phyloP scores from a whole-genome alignment of 75 land plant genomes.

The Chamaecyparis obtusa region DNA sequence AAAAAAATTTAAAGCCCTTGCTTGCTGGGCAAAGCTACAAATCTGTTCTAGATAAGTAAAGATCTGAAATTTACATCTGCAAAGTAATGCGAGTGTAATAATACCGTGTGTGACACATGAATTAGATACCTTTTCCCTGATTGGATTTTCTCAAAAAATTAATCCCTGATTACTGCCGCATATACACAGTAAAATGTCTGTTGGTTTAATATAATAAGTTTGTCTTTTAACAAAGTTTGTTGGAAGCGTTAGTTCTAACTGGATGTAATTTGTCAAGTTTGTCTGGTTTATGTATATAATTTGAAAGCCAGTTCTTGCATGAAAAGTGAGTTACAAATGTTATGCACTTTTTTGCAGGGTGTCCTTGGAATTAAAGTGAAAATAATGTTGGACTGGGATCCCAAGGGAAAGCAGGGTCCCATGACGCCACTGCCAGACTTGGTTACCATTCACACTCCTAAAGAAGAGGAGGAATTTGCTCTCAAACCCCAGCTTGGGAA shows the following conservation, averaged over 20 bases:
- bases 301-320: not conserved
- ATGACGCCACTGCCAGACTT: conserved; percentile 57
- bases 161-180: not conserved
- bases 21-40: not conserved
- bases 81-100: not conserved
- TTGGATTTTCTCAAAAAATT: not conserved
- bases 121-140: not conserved
- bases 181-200: not conserved
- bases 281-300: not conserved
- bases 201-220: not conserved
- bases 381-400: conserved; percentile 64
- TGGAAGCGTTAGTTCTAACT: not conserved
- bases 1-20: not conserved
- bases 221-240: not conserved
- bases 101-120: not conserved
- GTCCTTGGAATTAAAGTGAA: conserved; percentile 66
- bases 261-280: not conserved
- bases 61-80: not conserved
- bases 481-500: conserved; percentile 31
- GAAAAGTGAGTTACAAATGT: not conserved
- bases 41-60: conserved; percentile 4
- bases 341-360: conserved; percentile 32
- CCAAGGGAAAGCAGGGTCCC: conserved; percentile 66
- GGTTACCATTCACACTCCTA: conserved; percentile 62
- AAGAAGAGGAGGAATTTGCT: conserved; percentile 54